phyloP scores from a whole-genome alignment of 768 basidiomycete species.

The Naganishia friedmannii region DNA sequence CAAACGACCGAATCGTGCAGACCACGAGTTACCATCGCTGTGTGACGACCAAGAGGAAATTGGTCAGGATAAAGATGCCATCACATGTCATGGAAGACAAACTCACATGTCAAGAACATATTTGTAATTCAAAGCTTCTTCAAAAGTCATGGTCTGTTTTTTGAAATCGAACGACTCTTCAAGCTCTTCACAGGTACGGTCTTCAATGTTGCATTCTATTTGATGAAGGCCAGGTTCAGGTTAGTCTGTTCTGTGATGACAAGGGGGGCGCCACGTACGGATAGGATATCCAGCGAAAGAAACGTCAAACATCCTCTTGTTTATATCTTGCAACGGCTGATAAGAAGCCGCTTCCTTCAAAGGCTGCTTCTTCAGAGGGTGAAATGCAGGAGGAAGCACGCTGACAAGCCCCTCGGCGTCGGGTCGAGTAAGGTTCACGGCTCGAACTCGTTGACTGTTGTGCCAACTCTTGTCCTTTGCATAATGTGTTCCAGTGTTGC shows the following conservation, averaged over 20 bases:
- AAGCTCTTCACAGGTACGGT: slow-evolving; percentile 47
- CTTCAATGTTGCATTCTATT: slow-evolving; percentile 41
- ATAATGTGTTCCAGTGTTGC: slow-evolving; percentile 44
- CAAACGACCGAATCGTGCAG: slow-evolving; percentile 47
- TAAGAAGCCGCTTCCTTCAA: slow-evolving; percentile 17
- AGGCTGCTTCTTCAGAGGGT: slow-evolving; percentile 15
- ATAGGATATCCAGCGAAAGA: slow-evolving; percentile 41
- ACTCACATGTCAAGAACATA: slow-evolving; percentile 49
- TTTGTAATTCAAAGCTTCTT: slow-evolving; percentile 43
- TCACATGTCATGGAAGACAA: not conserved
- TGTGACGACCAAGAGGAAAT: too few relatives aligned
- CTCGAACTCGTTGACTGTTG: slow-evolving; percentile 43
- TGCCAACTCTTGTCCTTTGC: slow-evolving; percentile 39
- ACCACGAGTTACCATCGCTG: slow-evolving; percentile 50
- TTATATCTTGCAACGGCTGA: slow-evolving; percentile 15
- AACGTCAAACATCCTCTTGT: slow-evolving; percentile 39
- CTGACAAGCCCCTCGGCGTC: slow-evolving; percentile 16
- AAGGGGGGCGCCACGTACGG: slow-evolving; percentile 35
- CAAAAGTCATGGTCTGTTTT: slow-evolving; percentile 32
- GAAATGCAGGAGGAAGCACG: slow-evolving; percentile 30
- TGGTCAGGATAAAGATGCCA: too few relatives aligned
- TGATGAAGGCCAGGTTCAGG: not conserved
- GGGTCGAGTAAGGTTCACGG: slow-evolving; percentile 31
- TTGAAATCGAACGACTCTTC: slow-evolving; percentile 37
- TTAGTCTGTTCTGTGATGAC: not conserved